phyloP scores from a whole-genome alignment of 305 asterid genomes.

The Solanum hybrid region DNA sequence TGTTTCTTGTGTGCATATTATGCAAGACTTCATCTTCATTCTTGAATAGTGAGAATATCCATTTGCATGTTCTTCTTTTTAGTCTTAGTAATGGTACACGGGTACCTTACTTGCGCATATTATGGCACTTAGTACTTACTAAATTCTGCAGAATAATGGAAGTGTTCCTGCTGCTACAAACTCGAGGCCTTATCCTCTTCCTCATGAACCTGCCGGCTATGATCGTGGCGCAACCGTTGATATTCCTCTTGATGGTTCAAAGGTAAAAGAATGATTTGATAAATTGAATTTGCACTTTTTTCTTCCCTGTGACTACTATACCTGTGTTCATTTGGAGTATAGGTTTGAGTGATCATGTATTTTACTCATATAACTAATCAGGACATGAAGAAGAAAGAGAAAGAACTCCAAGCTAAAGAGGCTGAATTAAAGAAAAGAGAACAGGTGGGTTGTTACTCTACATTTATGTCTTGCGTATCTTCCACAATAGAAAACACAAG shows the following conservation, averaged over 20 bases:
- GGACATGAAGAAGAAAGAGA: constrained; percentile 68
- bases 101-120: not conserved
- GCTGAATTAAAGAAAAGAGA: constrained; percentile 77
- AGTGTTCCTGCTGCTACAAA: constrained; percentile 18
- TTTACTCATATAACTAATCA: constrained; percentile 14
- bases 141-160: constrained; percentile 23
- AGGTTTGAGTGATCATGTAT: not conserved
- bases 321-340: not conserved
- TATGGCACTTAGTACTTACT: not conserved
- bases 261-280: constrained; percentile 7
- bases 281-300: not conserved
- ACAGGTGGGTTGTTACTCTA: constrained; percentile 37
- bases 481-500: not conserved
- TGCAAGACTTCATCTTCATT: not conserved
- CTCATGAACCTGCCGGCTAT: constrained; percentile 34
- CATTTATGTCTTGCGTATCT: not conserved
- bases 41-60: constrained; percentile 1
- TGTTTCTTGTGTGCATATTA: not conserved
- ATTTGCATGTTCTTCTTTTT: not conserved
- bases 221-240: constrained; percentile 25
- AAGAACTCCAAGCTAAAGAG: constrained; percentile 84
- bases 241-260: constrained; percentile 30
- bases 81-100: not conserved
- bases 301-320: not conserved
- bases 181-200: constrained; percentile 30